Percentiles rank a stretch among this genome's conserved stretches.
Conservation (phyloP, 2,329 filamentous ascomycete genomes). For the Magnaporthiopsis incrustans region DNA sequence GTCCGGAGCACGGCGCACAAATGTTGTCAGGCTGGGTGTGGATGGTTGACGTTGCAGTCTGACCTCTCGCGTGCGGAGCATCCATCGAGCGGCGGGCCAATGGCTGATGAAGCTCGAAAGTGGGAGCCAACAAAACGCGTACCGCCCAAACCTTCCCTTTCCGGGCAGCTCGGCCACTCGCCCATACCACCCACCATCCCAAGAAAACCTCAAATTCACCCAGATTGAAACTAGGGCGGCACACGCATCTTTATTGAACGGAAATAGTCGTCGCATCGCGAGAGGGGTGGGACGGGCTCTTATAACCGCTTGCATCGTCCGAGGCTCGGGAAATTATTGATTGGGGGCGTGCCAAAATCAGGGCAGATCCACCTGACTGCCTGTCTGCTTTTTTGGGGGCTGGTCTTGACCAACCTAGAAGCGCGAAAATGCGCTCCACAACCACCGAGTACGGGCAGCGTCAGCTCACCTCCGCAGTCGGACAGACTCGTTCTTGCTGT, state of each 20-base stretch:
- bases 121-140: background rate
- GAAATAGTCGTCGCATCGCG: background rate
- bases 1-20: background rate
- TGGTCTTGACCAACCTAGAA: too few relatives aligned
- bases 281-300: background rate
- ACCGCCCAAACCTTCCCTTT: background rate
- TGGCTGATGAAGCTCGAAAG: background rate
- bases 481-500: background rate
- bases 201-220: background rate
- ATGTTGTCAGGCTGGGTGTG: background rate
- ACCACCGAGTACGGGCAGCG: too few relatives aligned
- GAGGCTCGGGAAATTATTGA: background rate
- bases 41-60: background rate
- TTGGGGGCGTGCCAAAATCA: too few relatives aligned
- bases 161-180: background rate
- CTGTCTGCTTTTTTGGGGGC: too few relatives aligned
- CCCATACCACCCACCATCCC: background rate
- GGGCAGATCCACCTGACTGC: too few relatives aligned
- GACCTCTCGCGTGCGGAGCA: background rate
- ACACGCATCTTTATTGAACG: background rate
- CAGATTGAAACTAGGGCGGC: background rate
- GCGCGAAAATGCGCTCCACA: background rate
- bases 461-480: background rate
- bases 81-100: background rate
- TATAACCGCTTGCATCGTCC: background rate